Evolutionary conservation across 1,284 basidiomycete species (phyloP), one percentile per base, ranked within the genome.

Genomic region (Serendipita sp.): DNA sequence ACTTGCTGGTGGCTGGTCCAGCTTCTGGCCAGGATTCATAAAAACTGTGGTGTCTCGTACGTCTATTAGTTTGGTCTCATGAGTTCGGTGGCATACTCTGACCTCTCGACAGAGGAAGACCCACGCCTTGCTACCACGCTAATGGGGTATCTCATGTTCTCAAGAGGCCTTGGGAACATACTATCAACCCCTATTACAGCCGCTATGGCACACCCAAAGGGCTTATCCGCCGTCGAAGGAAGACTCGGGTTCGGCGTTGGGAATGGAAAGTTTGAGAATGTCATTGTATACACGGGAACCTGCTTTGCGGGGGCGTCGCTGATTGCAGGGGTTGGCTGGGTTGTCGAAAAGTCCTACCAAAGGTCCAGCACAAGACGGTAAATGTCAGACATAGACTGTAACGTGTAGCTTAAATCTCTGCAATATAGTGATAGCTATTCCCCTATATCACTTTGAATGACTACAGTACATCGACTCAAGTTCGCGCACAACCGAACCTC

Each of bases 161-260:
- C 74, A 0, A 69, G 75, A 12, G 76, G 77, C 0, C 65, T 78
- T 2, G 76, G 76, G 1, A 77, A 76, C 62, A 72, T 78, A 35
- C 67, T 77, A 2, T 75, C 74, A 3, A 75, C 75, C 5, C 76
- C 76, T 3, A 74, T 78, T 44, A 72, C 76, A 5, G 73, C 75
- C 1, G 68, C 69, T 0, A 67, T 75, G 43, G 64, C 67, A 26
- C 62, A 30, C 8, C 30, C 47, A 35, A 44, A 12, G 10, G 15
- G 29, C 32, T 30, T 17, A 58, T 3, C n/a, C 49, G n/a, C 45
- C 5, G n/a, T n/a, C 1, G 44, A n/a, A 6, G 38, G 38, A 44
- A 65, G 67, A 13, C 65, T 71, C 1, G 74, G 74, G 0, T 75
- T 74, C 62, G 67, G 70, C 8, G 74, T 75, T 3, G 74, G 68